Base-by-base conservation (phyloP, 2,329 filamentous ascomycete species). In the Fusarium virguliforme region DNA sequence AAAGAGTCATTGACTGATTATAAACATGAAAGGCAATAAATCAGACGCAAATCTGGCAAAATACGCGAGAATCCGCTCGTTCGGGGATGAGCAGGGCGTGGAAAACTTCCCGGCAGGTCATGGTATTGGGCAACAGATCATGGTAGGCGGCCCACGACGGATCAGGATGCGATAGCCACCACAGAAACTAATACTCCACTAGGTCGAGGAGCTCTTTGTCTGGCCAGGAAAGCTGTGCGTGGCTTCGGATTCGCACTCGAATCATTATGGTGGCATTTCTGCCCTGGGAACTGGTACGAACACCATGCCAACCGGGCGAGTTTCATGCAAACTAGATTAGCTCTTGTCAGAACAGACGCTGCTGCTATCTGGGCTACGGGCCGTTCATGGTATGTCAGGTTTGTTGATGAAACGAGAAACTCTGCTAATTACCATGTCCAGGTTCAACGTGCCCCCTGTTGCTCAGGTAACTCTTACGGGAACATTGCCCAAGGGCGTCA, bases 61-160 rank as follows among this genome's bases (percentile, higher is more conserved):
- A n/a, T n/a, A n/a, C n/a, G n/a, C n/a, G n/a, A 78, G 86, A 89
- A 66, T 97, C 97, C 81, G 94, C 94, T 3, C n/a, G n/a, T n/a
- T n/a, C n/a, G n/a, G n/a, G n/a, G 86, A 87, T 76, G 86, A 89
- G 67, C 93, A 97, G 65, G 92, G 91, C 3, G 88, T 96, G 1
- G 86, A 90, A 64, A 94, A 94, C 77, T 96, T 91, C 75, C 90
- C 90, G 2, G 92, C 93, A 2, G 93, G 93, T 2, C 81, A 89
- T 57, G 93, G 93, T 24, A 97, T 97, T 77, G 94, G 94, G 1
- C 94, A 97, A 80, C 94, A 97, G 81, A 90, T 94, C 75, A 94
- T 95, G 73, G 63, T 61, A 54, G 35, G 53, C n/a, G n/a, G n/a
- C n/a, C n/a, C n/a, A n/a, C n/a, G n/a, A n/a, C n/a, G n/a, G n/a